Percentiles rank a stretch among this genome's conserved stretches.
These are phyloP conservation scores for Crucibulum laeve DNA, from an alignment of 768 basidiomycete species.

Conservation along the genomic window DNA sequence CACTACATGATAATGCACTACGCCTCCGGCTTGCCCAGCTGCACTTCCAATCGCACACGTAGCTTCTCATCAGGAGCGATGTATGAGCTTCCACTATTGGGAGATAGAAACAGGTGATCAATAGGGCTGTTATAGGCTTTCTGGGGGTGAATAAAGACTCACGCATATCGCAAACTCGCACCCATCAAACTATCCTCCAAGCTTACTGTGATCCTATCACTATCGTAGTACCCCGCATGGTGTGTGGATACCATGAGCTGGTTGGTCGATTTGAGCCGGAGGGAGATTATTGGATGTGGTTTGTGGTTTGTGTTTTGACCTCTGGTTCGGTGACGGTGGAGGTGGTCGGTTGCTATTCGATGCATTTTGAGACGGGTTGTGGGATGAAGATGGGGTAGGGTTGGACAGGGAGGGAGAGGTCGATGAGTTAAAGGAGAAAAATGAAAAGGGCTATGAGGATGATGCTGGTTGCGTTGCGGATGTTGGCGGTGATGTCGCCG, in stretches of 20 bases:
- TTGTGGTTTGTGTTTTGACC: no score
- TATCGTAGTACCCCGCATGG: slow-evolving; percentile 1
- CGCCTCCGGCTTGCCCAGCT: slow-evolving; percentile 30
- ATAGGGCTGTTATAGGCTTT: neutral
- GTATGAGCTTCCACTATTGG: slow-evolving; percentile 42
- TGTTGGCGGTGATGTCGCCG: no score
- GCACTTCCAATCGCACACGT: slow-evolving; percentile 41
- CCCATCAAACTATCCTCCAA: slow-evolving; percentile 38
- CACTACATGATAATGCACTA: slow-evolving; percentile 46
- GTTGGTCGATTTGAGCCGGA: slow-evolving; percentile 30
- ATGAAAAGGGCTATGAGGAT: no score
- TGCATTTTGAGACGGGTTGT: no score
- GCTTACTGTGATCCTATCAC: slow-evolving; percentile 28
- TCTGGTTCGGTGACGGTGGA: no score
- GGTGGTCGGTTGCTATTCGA: neutral
- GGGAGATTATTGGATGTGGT: slow-evolving; percentile 26
- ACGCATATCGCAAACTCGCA: slow-evolving; percentile 50
- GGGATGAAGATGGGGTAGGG: slow-evolving; percentile 1
- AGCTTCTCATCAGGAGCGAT: slow-evolving; percentile 41
- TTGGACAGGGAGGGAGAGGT: no score
- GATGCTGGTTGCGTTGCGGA: no score
- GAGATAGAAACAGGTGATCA: slow-evolving; percentile 2
- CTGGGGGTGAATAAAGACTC: slow-evolving; percentile 17
- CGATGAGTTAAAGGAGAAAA: no score
- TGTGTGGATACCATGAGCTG: slow-evolving; percentile 25